Evolutionary conservation across 768 basidiomycete genomes (phyloP), one percentile per base, ranked within the genome.

Genomic region (Clitopilus hobsonii): DNA sequence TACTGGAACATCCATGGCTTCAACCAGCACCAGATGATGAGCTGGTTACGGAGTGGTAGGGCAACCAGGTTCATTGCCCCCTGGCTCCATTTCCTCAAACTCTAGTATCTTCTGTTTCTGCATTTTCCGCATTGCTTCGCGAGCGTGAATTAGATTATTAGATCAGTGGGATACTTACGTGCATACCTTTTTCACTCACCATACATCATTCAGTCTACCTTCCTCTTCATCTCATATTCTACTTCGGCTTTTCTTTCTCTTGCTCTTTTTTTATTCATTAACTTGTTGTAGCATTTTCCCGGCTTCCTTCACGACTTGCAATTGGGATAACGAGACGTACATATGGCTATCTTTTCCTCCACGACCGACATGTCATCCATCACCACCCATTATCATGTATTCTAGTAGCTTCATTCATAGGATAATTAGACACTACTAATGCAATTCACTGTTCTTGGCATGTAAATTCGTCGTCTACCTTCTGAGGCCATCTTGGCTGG

Each of bases 1-100:
- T 94, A 74, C 75, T 86, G 52, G 74, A 83, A 54, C 89, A 94
- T 63, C 70, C 77, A 50, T 97, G 94, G 94, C 68, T 96, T 55
- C 65, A 70, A 54, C 64, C 71, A 29, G 64, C 67, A 10, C 65
- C 67, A 18, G 71, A 67, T 14, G 79, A 81, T 55, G 75, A 75
- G 52, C 59, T 70, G 29, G 66, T 74, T 25, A 65, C 66, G n/a
- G 75, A 78, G 36, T 82, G 79, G 77, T 51, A 51, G 49, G 30
- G 22, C 6, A n/a, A n/a, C n/a, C n/a, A n/a, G n/a, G n/a, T n/a
- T n/a, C n/a, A n/a, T n/a, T n/a, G n/a, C n/a, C n/a, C n/a, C n/a
- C n/a, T n/a, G n/a, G n/a, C n/a, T n/a, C n/a, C n/a, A n/a, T n/a
- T n/a, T 55, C 36, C 49, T 27, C 54, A 59, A 48, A 38, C 45